Base-by-base conservation (phyloP, 2,329 filamentous ascomycete genomes). In the Acarospora socialis region DNA sequence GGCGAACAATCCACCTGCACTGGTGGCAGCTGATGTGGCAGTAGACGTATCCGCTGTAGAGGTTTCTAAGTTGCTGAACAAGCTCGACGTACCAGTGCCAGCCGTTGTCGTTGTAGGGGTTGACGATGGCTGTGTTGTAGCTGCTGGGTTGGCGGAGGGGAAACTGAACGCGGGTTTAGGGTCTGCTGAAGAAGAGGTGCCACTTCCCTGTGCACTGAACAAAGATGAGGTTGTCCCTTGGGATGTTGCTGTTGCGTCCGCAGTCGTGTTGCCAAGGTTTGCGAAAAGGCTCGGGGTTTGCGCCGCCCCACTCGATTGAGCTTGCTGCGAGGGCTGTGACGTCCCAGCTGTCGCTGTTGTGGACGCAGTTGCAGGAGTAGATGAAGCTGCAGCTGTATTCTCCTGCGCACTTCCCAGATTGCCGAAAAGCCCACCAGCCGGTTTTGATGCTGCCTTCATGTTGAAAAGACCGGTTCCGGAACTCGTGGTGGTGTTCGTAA, bases 301-400 rank as follows among this genome's bases (percentile, higher is more conserved):
- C 24, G 27, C 21, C 31, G 21, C 12, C 22, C 13, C 26, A 19
- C 27, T 26, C 34, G 21, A 15, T 34, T 29, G 19, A 14, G 37
- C 18, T 23, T 41, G 38, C 27, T 40, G 35, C 9, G 32, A 30
- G 8, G 30, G 28, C 15, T 32, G 32, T 8, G 33, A 46, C 17
- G 34, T 16, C 13, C 26, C 29, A 15, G 32, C 30, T 10, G 43
- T 33, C 9, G 40, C 18, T 5, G 37, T 36, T 12, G 53, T 44
- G 14, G 53, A 37, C n/a, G 55, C 39, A 19, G 55, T 46, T 24
- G 55, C 30, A 18, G 50, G 42, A 16, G 50, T 44, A 15, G 49
- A 15, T 7, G 27, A 21, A 7, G 30, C 27, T 15, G 12, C 29
- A 5, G 10, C 27, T 21, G 21, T 30, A 26, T 34, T 37, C 3